Evolutionary conservation across 2,329 filamentous ascomycete genomes (phyloP), one percentile per base, ranked within the genome.

Genomic region (Grosmannia serpens): DNA sequence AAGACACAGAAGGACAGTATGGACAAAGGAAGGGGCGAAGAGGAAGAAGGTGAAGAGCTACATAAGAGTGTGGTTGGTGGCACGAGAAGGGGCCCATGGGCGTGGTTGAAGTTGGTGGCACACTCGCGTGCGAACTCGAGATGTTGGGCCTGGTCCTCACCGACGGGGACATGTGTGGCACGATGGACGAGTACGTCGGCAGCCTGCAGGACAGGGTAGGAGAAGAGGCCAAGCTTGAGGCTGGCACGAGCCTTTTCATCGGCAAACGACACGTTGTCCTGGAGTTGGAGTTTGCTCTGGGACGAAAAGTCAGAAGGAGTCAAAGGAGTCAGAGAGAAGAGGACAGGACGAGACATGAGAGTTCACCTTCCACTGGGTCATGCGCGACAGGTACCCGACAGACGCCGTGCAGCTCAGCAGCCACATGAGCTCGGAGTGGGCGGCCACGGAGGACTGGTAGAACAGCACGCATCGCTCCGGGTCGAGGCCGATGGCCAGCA

Each of bases 361-460:
- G 17, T 47, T 24, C 52, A 62, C 90, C 84, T 99, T 99, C 91
- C 94, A 99, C 72, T 97, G 94, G 31, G 94, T 97, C 94, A 99
- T 99, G n/a, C 94, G 81, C 11, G 87, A 87, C n/a, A 99, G 76
- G 72, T 96, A 95, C 46, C 94, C 94, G 71, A 94, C 91, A 6
- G 89, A 92, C 27, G 94, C 89, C 56, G 88, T 88, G 64, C 91
- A 96, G 68, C 89, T 92, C 62, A 99, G 74, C 67, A 97, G 91
- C 94, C 94, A 99, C 88, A 96, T 95, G 62, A 99, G 79, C 71
- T 97, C 91, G 4, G 88, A 76, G 73, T 97, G 94, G 53, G 86
- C 85, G 22, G 84, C 77, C 2, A 91, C 85, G 83, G 89, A 53
- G 31, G 60, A 60, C 59, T 62, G 61, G 52, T 63, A 62, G 70